phyloP scores from a whole-genome alignment of 2,329 filamentous ascomycete genomes.

The Aspergillus tubingensis region DNA sequence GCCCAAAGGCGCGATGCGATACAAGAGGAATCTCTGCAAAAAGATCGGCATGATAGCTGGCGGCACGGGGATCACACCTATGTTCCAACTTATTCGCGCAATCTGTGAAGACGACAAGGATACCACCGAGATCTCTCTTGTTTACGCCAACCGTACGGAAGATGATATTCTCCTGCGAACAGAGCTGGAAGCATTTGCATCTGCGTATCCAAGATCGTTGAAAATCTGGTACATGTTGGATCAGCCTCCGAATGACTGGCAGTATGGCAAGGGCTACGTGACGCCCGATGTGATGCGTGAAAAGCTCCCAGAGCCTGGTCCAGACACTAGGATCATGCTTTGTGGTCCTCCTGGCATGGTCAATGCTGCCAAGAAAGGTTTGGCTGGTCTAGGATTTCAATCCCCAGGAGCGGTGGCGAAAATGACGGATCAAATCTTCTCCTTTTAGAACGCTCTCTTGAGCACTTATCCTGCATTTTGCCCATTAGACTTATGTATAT shows the following conservation, averaged over 20 bases:
- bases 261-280: conserved; percentile 53
- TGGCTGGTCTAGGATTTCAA: conserved; percentile 54
- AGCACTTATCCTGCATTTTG: too few species aligned
- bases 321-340: conserved; percentile 56
- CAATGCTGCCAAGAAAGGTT: conserved; percentile 55
- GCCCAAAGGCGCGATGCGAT: conserved; percentile 40
- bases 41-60: conserved; percentile 44
- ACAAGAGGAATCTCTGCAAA: conserved; percentile 31
- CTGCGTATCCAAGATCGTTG: conserved; percentile 56
- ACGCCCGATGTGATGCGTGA: conserved; percentile 54
- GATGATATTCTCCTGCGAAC: conserved; percentile 61
- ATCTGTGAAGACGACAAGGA: conserved; percentile 64
- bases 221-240: conserved; percentile 59
- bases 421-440: conserved; percentile 58
- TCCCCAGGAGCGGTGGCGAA: conserved; percentile 53
- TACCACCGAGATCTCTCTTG: conserved; percentile 56
- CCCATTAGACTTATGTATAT: too few species aligned
- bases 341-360: conserved; percentile 65
- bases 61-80: conserved; percentile 50
- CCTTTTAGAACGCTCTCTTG: conserved; percentile 41
- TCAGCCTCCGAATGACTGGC: conserved; percentile 51
- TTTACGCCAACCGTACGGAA: conserved; percentile 63
- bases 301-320: conserved; percentile 49
- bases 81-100: conserved; percentile 64
- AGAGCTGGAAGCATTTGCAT: conserved; percentile 58